Percentiles rank a stretch among this genome's conserved stretches.
Evolutionary conservation across 495 filamentous ascomycete species (phyloP).

Genomic region (Podospora bellae-mahoneyi): DNA sequence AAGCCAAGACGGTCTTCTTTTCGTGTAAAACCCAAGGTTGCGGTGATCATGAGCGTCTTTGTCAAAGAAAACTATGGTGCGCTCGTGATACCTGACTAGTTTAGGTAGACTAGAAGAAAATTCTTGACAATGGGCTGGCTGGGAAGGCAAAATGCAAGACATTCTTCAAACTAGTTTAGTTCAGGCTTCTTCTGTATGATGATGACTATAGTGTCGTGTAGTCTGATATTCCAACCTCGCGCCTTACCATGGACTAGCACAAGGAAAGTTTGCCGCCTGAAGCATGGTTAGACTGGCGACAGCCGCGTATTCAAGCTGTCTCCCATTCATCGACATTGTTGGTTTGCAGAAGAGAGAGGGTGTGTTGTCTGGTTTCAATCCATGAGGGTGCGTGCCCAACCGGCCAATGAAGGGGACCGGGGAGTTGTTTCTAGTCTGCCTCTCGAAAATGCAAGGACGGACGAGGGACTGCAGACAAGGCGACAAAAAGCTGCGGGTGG

Average conservation of each 20-base stretch:
- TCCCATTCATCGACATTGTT: not conserved
- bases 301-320: not conserved
- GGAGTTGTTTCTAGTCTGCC: conserved; percentile 2
- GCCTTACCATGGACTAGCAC: not conserved
- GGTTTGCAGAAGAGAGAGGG: not conserved
- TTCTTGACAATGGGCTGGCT: not conserved
- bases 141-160: not conserved
- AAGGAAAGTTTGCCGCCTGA: not conserved
- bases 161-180: not conserved
- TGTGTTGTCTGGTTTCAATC: not conserved
- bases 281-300: not conserved
- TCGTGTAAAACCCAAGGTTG: not conserved
- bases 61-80: not conserved
- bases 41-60: not conserved
- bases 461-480: not conserved
- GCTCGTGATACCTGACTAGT: not conserved
- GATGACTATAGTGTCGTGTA: not conserved
- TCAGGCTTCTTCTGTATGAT: not conserved
- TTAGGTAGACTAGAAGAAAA: not conserved
- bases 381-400: not conserved
- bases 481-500: not conserved
- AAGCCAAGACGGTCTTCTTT: not conserved
- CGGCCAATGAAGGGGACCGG: not conserved
- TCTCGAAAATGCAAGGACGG: conserved; percentile 1
- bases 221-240: not conserved